These are phyloP conservation scores for Monascus ruber DNA, from an alignment of 2,329 filamentous ascomycete species.

Conservation along the genomic window DNA sequence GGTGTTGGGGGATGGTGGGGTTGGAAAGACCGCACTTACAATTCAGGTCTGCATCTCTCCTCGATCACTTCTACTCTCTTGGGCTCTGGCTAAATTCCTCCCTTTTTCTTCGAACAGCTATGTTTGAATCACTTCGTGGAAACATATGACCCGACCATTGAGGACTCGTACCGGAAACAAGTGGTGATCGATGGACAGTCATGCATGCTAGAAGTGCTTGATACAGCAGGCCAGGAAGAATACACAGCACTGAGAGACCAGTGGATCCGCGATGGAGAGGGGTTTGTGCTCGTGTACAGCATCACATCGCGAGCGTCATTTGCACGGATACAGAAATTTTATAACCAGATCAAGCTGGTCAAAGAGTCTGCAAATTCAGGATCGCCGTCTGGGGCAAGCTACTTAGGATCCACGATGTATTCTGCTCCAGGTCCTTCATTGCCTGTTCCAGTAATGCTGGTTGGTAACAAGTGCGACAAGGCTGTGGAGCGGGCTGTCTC, in stretches of 20 bases:
- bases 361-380: constrained; percentile 65
- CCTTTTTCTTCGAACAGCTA: constrained; percentile 43
- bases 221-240: constrained; percentile 96
- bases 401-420: constrained; percentile 38
- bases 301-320: constrained; percentile 96
- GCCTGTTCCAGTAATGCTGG: constrained; percentile 89
- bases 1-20: constrained; percentile 86
- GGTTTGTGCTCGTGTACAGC: constrained; percentile 95
- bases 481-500: constrained; percentile 94
- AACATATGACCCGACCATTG: constrained; percentile 62
- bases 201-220: constrained; percentile 94
- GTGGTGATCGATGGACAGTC: constrained; percentile 84
- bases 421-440: constrained; percentile 40
- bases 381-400: constrained; percentile 41
- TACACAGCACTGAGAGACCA: constrained; percentile 94
- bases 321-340: constrained; percentile 85
- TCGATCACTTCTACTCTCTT: background rate
- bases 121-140: constrained; percentile 98
- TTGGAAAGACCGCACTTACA: constrained; percentile 86
- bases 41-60: constrained; percentile 49
- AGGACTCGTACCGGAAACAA: constrained; percentile 58
- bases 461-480: constrained; percentile 96
- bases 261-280: constrained; percentile 96
- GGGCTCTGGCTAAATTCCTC: background rate
- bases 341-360: constrained; percentile 92